Evolutionary conservation across 139 green algal species (phyloP), one percentile per base, ranked within the genome.

Genomic region (Desmodesmus armatus): DNA sequence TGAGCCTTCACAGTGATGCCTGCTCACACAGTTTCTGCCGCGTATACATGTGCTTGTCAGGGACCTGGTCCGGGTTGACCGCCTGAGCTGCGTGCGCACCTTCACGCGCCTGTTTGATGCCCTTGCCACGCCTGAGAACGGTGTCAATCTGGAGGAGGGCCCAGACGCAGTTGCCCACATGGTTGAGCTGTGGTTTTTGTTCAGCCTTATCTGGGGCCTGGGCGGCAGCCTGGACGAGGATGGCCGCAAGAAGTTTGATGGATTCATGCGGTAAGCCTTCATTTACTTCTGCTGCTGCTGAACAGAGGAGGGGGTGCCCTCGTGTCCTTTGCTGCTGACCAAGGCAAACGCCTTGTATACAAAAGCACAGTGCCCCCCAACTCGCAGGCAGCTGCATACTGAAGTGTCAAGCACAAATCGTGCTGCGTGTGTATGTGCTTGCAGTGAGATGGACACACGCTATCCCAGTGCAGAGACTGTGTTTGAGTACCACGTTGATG

Each of bases 171-270:
- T 91, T 74, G 67, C 87, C 21, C n/a, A 66, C 35, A 91, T 95
- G 78, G 88, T 96, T 23, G 95, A 98, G 87, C 55, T 95, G 43
- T 95, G 90, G 89, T 97, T 97, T 88, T 89, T 95, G 81, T 98
- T 96, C 87, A 91, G 81, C 66, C 66, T 98, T 29, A 95, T 96
- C 77, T 98, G 95, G 95, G 91, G 92, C 43, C 84, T 98, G 3
- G 94, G 95, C 13, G 95, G 90, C 5, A 86, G 88, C 13, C 79
- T 97, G 58, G 91, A 94, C 72, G 91, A 96, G 67, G 92, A 94
- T 15, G 91, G 93, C 0, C 88, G 95, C 81, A 95, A 95, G 77
- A 94, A 87, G 84, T 95, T 93, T 73, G 89, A 93, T 78, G 82
- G 75, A 0, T 92, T 93, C 85, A 92, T 94, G 89, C 55, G 80